Percentiles rank a stretch among this genome's conserved stretches.
Conservation (phyloP, 305 asterid species). For the Caryopteris hybrid region DNA sequence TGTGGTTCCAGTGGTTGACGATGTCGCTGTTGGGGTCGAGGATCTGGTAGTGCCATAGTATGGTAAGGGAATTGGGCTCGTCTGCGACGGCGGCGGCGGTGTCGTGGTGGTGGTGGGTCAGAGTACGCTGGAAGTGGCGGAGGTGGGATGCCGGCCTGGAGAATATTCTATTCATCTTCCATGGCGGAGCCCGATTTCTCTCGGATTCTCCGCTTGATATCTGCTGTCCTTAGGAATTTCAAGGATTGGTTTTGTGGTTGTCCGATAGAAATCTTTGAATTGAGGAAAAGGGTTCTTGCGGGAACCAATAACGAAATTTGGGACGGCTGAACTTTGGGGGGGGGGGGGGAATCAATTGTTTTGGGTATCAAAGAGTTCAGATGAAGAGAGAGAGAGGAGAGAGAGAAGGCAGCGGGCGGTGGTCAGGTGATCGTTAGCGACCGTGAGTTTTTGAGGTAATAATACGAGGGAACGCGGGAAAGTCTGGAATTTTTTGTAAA, state of each 20-base stretch:
- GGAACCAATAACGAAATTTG: neutral
- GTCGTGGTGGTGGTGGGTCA: conserved; percentile 26
- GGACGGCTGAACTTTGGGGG: no score
- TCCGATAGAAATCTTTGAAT: neutral
- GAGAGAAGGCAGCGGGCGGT: neutral
- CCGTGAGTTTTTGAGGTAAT: conserved; percentile 34
- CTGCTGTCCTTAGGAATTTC: neutral
- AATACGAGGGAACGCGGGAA: conserved; percentile 30
- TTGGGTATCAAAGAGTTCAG: neutral
- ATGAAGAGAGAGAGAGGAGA: neutral
- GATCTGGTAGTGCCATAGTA: conserved; percentile 69
- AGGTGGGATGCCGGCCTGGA: conserved; percentile 72
- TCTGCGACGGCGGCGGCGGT: conserved; percentile 25
- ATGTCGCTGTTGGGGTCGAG: conserved; percentile 90
- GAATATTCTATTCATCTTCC: conserved; percentile 92
- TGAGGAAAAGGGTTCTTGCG: neutral
- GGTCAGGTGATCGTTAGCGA: conserved; percentile 15
- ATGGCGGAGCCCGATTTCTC: conserved; percentile 70
- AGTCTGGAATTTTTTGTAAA: no score
- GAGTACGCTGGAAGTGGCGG: conserved; percentile 64
- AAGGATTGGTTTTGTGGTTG: neutral
- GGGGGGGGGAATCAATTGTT: neutral
- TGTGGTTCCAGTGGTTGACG: conserved; percentile 86
- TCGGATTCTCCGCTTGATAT: conserved; percentile 25
- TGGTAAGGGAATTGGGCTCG: conserved; percentile 48